Base-by-base conservation (phyloP, 108 stramenopile species). In the Nitzschia sp. region DNA sequence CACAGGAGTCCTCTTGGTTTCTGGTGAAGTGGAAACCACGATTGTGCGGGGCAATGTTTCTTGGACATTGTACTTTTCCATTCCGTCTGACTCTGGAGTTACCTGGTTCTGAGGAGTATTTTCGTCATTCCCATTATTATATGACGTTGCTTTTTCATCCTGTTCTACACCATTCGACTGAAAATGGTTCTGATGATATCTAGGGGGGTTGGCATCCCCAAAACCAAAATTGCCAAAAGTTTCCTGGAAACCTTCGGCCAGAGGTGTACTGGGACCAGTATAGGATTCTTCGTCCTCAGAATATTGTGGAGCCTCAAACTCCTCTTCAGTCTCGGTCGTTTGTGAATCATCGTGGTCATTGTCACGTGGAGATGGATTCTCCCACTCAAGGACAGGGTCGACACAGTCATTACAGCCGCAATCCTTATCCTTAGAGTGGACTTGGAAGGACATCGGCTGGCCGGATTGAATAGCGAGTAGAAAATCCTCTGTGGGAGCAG, bases 321-420 rank as follows among this genome's bases (percentile, higher is more conserved):
- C 29, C 1, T 3, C 29, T 34, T 34, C 29, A 3, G 29, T 34
- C 29, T 34, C 29, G 29, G 29, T 34, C 29, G 29, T 3, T 34
- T 34, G 29, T 1, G 29, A 34, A 34, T 34, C 29, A 5, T 5
- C 5, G 29, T 34, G 3, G 29, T 5, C 29, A 5, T 34, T 34
- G 29, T 34, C 29, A 34, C 29, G 29, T 34, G 29, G 29, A 34
- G 29, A 34, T 5, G 29, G 29, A 34, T 40, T 41, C 38, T 51
- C 59, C 7, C 37, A 19, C 9, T 74, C 73, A 44, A 53, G 42
- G 17, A 70, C 52, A 17, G 73, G 73, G 14, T 55, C 41, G 1
- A 8, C 56, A 50, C 68, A 69, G 17, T 40, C 50, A 9, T 21
- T 42, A 54, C 73, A 73, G 37, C 12, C 65, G n/a, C 73, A 75